Evolutionary conservation across 2,329 filamentous ascomycete species (phyloP), one percentile per base, ranked within the genome.

Genomic region (Calonectria honghensis): DNA sequence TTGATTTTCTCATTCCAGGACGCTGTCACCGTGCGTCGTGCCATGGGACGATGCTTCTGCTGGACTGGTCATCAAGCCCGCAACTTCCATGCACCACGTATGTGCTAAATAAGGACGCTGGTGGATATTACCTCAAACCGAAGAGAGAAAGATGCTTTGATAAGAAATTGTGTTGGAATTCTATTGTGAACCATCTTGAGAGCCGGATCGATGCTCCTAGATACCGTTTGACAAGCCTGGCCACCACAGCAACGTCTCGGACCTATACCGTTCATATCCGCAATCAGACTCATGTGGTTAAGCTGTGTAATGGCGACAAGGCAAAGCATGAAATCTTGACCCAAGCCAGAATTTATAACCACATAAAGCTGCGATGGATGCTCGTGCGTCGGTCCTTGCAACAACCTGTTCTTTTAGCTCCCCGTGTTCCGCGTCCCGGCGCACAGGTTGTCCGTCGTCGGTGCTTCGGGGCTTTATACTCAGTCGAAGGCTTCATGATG

Each of bases 401-500:
- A 6, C 31, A 51, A 3, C 20, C 29, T n/a, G 11, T 4, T 13
- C 27, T 48, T 5, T 45, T 14, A 3, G 14, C 14, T 24, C 37
- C 73, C 13, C 45, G n/a, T 18, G 51, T 78, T 27, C 65, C 77
- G 4, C 51, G 39, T 18, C 67, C 72, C 6, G 39, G 6, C 9
- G 41, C 50, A 6, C 39, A 41, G 16, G 69, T 78, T 29, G 27
- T 72, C 18, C 27, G 59, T 4, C 45, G 64, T 11, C 48, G 45
- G 20, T 57, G 31, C 11, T 39, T 35, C 10, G 63, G 63, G 16
- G 9, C 39, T 11, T 51, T 39, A 4, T 31, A 31, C 10, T 18
- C 45, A n/a, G 29, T 37, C 0, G 29, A 64, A 6, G 77, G 78
- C 10, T 73, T 71, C 39, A 37, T 71, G 4, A 72, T 69, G 32